Percentiles rank a stretch among this genome's conserved stretches.
These are phyloP conservation scores for Asterionellopsis glacialis DNA, from an alignment of 108 stramenopile species.

Conservation along the genomic window DNA sequence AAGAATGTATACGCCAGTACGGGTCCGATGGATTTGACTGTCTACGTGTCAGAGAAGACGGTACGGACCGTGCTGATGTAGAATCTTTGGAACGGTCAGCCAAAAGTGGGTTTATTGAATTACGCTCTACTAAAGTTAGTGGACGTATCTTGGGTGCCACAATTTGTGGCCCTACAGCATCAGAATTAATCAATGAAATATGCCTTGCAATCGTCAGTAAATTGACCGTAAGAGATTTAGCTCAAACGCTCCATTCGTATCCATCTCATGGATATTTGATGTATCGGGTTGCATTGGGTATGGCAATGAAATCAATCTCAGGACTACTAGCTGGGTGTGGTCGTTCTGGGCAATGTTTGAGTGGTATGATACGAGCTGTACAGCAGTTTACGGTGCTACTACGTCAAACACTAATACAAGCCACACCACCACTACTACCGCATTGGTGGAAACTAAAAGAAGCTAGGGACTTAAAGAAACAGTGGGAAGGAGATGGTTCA, in stretches of 20 bases:
- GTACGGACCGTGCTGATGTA: slow-evolving; percentile 41
- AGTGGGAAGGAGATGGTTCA: no score
- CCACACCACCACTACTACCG: no score
- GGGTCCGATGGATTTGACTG: slow-evolving; percentile 28
- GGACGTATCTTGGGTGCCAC: slow-evolving; percentile 34
- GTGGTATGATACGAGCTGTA: no score
- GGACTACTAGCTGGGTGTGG: no score
- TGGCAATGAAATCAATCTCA: no score
- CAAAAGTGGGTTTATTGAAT: slow-evolving; percentile 26
- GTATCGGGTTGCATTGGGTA: slow-evolving; percentile 31
- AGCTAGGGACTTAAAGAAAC: no score
- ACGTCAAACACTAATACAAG: no score
- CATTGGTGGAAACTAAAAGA: no score
- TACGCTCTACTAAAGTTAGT: slow-evolving; percentile 18
- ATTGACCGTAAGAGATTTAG: slow-evolving; percentile 25
- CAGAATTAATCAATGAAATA: slow-evolving; percentile 44
- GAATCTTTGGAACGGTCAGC: slow-evolving; percentile 20
- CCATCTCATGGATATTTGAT: slow-evolving; percentile 50
- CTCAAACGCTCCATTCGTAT: slow-evolving; percentile 32
- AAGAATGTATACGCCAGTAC: slow-evolving; percentile 29
- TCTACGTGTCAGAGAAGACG: slow-evolving; percentile 15
- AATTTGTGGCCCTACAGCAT: slow-evolving; percentile 32
- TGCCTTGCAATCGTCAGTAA: slow-evolving; percentile 25
- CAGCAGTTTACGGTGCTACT: no score
- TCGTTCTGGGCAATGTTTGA: no score